Percentiles rank a stretch among this genome's conserved stretches.
phyloP scores from a whole-genome alignment of 225 moss, liverwort and hornwort genomes.

The Sphagnum contortum region DNA sequence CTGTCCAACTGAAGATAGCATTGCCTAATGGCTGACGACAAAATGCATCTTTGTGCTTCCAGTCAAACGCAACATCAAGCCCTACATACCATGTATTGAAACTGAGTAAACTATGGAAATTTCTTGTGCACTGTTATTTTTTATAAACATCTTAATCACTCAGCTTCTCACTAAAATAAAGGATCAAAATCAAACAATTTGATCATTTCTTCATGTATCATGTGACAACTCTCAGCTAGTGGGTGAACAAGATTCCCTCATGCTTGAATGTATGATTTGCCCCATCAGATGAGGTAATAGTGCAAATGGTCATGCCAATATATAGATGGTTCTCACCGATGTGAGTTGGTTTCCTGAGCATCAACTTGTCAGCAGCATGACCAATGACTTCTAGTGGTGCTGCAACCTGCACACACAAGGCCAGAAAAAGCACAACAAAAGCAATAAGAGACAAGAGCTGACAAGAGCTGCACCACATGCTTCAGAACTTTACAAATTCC shows the following conservation, averaged over 20 bases:
- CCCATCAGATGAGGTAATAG: not conserved
- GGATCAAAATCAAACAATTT: no score
- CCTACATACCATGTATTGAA: constrained; percentile 25
- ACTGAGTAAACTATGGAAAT: not conserved
- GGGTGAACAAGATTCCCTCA: not conserved
- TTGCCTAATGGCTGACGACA: constrained; percentile 64
- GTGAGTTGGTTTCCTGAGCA: constrained; percentile 71
- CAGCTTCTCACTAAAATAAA: no score
- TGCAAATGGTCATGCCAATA: not conserved
- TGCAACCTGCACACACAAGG: constrained; percentile 32
- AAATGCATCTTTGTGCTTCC: constrained; percentile 61
- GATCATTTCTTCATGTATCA: no score
- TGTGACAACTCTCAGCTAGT: not conserved
- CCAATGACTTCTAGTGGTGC: constrained; percentile 74
- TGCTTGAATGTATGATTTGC: no score
- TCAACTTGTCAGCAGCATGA: constrained; percentile 61
- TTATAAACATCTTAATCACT: no score
- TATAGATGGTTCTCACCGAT: constrained; percentile 33
- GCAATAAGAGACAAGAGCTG: not conserved
- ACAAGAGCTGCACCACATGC: not conserved
- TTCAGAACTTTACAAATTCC: no score
- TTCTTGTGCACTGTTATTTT: no score
- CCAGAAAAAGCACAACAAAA: not conserved
- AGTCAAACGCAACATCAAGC: constrained; percentile 82
- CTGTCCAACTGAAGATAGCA: constrained; percentile 87